phyloP scores from a whole-genome alignment of 2,329 filamentous ascomycete genomes.

The Colletotrichum agaves region DNA sequence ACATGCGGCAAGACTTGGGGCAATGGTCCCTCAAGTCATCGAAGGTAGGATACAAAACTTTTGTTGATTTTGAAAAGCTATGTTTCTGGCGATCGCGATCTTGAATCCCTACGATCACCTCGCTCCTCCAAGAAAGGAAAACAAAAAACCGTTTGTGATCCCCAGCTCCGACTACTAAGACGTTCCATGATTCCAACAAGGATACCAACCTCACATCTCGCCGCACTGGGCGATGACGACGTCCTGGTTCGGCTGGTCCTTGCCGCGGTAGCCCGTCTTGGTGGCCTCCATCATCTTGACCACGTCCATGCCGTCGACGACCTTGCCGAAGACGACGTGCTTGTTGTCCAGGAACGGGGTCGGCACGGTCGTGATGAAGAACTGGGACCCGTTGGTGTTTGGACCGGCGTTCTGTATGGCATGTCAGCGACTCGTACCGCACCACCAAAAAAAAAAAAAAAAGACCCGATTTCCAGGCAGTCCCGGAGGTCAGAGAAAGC shows the following conservation, averaged over 20 bases:
- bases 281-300: conserved; percentile 93
- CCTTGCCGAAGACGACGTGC: conserved; percentile 95
- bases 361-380: conserved; percentile 93
- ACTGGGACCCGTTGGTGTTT: conserved; percentile 94
- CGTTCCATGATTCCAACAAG: neutral
- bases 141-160: too few species aligned
- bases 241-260: conserved; percentile 87
- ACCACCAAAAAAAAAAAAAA: too few species aligned
- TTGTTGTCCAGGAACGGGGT: conserved; percentile 92
- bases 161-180: too few species aligned
- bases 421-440: neutral
- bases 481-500: conserved; percentile 46
- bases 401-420: conserved; percentile 80
- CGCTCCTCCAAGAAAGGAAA: too few species aligned
- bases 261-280: conserved; percentile 77
- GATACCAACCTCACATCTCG: conserved; percentile 74
- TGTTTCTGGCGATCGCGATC: too few species aligned
- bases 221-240: conserved; percentile 88
- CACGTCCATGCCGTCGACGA: conserved; percentile 89
- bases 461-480: neutral
- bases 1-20: too few species aligned
- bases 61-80: too few species aligned
- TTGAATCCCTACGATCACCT: too few species aligned
- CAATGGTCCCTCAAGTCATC: too few species aligned
- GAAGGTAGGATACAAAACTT: too few species aligned